Conservation (phyloP, 306 rosid species). For the Sophora flavescens region DNA sequence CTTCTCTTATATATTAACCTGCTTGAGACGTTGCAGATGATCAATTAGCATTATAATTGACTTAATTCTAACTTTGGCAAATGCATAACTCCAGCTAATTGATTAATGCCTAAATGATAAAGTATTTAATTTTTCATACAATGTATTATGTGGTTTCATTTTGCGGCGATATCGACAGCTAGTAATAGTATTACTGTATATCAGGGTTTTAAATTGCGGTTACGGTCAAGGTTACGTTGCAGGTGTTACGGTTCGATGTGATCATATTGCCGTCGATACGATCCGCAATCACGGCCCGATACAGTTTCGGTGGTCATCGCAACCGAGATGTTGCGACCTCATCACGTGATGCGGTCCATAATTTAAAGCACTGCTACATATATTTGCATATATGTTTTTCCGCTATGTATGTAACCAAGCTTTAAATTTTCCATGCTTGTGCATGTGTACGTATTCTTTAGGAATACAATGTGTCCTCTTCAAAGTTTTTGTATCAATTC, state of each 20-base stretch:
- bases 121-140: slow-evolving; percentile 27
- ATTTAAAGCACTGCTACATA: too few relatives aligned
- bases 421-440: background rate
- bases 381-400: slow-evolving; percentile 12
- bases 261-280: too few relatives aligned
- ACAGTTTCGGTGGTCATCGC: too few relatives aligned
- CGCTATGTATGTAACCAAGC: background rate
- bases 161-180: slow-evolving; percentile 8
- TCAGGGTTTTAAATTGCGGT: too few relatives aligned
- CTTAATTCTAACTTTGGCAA: slow-evolving; percentile 20
- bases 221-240: too few relatives aligned
- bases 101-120: slow-evolving; percentile 37
- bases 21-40: slow-evolving; percentile 35
- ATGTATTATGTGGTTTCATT: slow-evolving; percentile 28
- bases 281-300: too few relatives aligned
- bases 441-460: background rate
- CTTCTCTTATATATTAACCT: slow-evolving; percentile 8
- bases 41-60: background rate
- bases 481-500: background rate
- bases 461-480: background rate
- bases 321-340: too few relatives aligned
- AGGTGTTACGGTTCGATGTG: too few relatives aligned
- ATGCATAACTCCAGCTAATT: slow-evolving; percentile 15
- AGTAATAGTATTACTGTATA: too few relatives aligned
- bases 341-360: too few relatives aligned